Evolutionary conservation across 2,329 filamentous ascomycete species (phyloP).

Genomic region (Venturia oleaginea): DNA sequence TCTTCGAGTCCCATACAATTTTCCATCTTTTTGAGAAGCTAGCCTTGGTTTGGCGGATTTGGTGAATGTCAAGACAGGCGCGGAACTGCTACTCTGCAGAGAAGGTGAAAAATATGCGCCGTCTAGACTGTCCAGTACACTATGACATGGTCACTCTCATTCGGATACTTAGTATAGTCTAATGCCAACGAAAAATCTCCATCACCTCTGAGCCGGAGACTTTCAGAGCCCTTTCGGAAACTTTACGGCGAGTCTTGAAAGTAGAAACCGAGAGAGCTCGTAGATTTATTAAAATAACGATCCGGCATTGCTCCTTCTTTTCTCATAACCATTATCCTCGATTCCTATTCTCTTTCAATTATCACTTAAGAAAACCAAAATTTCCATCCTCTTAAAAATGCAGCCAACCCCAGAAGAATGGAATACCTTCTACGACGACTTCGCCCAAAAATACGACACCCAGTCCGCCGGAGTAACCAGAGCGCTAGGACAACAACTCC

Average conservation of each 20-base stretch:
- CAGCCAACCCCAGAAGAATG: background rate
- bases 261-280: background rate
- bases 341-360: background rate
- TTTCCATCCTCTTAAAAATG: background rate
- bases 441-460: constrained; percentile 23
- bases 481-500: constrained; percentile 22
- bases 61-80: background rate
- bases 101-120: background rate
- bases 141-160: background rate
- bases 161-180: no score
- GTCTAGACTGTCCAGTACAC: background rate
- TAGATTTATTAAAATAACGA: background rate
- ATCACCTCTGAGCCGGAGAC: background rate
- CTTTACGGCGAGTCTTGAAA: background rate
- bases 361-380: background rate
- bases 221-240: constrained; percentile 1
- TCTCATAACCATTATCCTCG: background rate
- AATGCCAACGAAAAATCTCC: background rate
- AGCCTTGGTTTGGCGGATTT: background rate
- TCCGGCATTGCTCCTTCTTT: background rate
- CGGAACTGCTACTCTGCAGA: background rate
- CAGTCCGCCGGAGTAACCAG: constrained; percentile 23
- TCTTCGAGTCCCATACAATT: background rate
- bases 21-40: no score
- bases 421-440: constrained; percentile 20